Base-by-base conservation (phyloP, 2,329 filamentous ascomycete genomes). In the Verruconis gallopava region DNA sequence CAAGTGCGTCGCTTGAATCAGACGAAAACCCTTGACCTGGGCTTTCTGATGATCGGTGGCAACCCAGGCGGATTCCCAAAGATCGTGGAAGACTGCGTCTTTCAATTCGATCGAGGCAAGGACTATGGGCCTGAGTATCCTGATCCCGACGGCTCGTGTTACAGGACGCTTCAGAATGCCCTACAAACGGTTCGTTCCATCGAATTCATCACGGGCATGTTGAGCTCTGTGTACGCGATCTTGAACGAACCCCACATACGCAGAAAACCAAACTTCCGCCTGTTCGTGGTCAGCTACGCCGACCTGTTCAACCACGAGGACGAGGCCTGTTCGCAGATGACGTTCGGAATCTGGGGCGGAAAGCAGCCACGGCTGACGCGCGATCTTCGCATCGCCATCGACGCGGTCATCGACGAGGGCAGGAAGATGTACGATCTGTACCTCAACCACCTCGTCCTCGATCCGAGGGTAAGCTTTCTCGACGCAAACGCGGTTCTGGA, bases 261-360 rank as follows among this genome's bases (percentile, higher is more conserved):
- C 14, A 9, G 6, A 4, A 36, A 44, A 22, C 22, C 25, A 3
- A 11, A 18, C 12, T 44, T 44, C 28, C 12, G 22, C 11, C 38
- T 44, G 2, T 41, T 42, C 30, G 38, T 44, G n/a, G 6, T 46
- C 11, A 40, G 44, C 19, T 46, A 46, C 20, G 33, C 40, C 11
- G 38, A 34, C 5, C 33, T 44, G 15, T 44, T 46, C 44, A 46
- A 46, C 20, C 33, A 46, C 20, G 44, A 46, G 17, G 40, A 46
- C 21, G 9, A 3, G 3, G 21, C 34, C 4, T 46, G 44, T 19
- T 14, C 43, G 18, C 21, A 44, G 14, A 36, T 30, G 44, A 44
- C 19, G 12, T 46, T 46, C 32, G 41, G 40, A 12, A 17, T 46
- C 22, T 38, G 41, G 40, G 15, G 40, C 9, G 44, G 40, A 15